Evolutionary conservation across 768 basidiomycete species (phyloP), one percentile per base, ranked within the genome.

Genomic region (Porphyrellus cyaneotinctus): DNA sequence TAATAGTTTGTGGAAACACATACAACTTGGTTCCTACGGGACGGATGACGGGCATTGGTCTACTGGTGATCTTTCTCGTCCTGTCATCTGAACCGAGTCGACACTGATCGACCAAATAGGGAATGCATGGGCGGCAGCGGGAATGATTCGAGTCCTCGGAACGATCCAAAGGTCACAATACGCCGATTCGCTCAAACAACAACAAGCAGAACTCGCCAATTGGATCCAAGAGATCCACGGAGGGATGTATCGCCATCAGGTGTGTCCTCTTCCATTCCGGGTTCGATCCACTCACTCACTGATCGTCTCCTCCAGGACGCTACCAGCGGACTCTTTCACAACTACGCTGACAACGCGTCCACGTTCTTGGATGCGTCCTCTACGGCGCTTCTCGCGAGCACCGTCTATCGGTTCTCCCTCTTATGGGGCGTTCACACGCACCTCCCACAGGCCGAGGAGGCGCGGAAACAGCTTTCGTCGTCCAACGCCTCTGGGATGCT

Each of bases 51-150:
- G 89, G 0, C 84, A 87, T 61, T 94, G 89, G 90, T 80, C 87
- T 2, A 91, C 91, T 5, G 87, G 87, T 84, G 43, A 45, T 14
- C 1, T 11, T 39, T 14, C n/a, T 47, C 11, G 2, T 14, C 12
- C 17, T 13, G n/a, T 43, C 13, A 9, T 30, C 33, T 3, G 14
- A 11, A 14, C 12, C 6, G 6, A 12, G 7, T 36, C 2, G 20
- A 17, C 31, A 4, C 31, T 55, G 10, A 63, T 22, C 37, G 5
- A 17, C 8, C 6, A 11, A 12, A 22, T 44, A 87, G 91, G 91
- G 0, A 93, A 94, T 51, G 92, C 75, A 3, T 95, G 93, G 93
- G 93, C 88, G 0, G 89, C 90, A 0, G 87, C 83, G 17, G 92
- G 93, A 1, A 92, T 92, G 79, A 73, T 90, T 11, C 84, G 92